Conservation (phyloP, 179 eudicot species). For the Heliamphora pulchella region DNA sequence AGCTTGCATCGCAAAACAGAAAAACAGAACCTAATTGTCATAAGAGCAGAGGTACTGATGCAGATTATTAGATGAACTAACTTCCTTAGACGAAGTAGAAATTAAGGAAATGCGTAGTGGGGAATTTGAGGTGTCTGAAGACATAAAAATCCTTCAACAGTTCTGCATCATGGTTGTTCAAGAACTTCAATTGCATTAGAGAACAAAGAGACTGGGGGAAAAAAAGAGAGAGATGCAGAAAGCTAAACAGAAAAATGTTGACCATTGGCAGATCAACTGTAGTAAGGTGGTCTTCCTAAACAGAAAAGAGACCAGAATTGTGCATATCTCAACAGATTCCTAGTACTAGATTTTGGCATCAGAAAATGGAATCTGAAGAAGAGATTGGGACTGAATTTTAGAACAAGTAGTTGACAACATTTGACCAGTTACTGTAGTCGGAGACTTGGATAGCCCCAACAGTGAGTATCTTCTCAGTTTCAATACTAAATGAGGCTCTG, state of each 20-base stretch:
- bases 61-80: too few species aligned
- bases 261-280: not conserved
- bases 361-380: not conserved
- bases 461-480: not conserved
- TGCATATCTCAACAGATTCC: not conserved
- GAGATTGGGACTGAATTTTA: not conserved
- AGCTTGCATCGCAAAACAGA: not conserved
- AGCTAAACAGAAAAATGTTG: not conserved
- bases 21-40: too few species aligned
- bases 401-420: not conserved
- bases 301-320: not conserved
- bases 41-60: too few species aligned
- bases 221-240: not conserved
- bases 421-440: not conserved
- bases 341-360: not conserved
- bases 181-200: not conserved
- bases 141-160: too few species aligned
- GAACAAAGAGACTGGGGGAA: not conserved
- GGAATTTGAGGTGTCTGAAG: too few species aligned
- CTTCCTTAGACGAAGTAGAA: too few species aligned
- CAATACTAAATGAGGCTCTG: not conserved
- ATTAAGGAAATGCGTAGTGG: too few species aligned
- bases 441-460: not conserved
- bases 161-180: not conserved
- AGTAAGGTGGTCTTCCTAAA: not conserved